A percentile compares a stretch with the other conserved stretches of the same genome.
Conservation (phyloP, 805 yeast species). For the Candida schatavii region DNA sequence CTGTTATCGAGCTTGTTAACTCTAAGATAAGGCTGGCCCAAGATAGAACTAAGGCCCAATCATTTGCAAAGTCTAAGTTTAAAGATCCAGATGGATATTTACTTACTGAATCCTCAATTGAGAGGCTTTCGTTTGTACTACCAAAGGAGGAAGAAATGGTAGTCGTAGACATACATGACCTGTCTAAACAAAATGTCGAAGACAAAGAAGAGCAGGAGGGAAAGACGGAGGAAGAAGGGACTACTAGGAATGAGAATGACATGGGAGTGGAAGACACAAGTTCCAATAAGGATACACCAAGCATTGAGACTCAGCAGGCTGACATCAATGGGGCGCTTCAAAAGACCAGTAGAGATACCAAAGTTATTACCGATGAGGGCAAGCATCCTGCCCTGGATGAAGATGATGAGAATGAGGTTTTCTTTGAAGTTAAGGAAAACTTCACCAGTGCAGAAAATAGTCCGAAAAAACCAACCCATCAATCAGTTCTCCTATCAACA, state of each 20-base stretch:
- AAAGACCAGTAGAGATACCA: background rate
- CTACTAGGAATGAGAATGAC: background rate
- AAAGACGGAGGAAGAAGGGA: background rate
- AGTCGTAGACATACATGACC: background rate
- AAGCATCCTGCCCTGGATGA: too few species aligned
- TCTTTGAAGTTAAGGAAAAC: conserved; percentile 1
- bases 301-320: background rate
- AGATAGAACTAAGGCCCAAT: conserved; percentile 33
- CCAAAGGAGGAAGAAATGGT: conserved; percentile 6
- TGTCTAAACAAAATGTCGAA: conserved; percentile 6
- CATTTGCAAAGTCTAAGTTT: conserved; percentile 37
- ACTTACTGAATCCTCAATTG: conserved; percentile 48
- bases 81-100: conserved; percentile 52
- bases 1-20: conserved; percentile 30
- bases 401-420: conserved; percentile 7
- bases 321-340: background rate
- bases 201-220: conserved; percentile 35
- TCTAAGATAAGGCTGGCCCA: conserved; percentile 28
- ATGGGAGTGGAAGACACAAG: conserved; percentile 3
- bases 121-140: conserved; percentile 35
- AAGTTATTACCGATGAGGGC: background rate
- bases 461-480: conserved; percentile 1
- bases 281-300: conserved; percentile 6
- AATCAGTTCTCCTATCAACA: background rate
- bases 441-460: conserved; percentile 1